Conservation (phyloP, 108 stramenopile species). For the Pseudonitzschia pungens region DNA sequence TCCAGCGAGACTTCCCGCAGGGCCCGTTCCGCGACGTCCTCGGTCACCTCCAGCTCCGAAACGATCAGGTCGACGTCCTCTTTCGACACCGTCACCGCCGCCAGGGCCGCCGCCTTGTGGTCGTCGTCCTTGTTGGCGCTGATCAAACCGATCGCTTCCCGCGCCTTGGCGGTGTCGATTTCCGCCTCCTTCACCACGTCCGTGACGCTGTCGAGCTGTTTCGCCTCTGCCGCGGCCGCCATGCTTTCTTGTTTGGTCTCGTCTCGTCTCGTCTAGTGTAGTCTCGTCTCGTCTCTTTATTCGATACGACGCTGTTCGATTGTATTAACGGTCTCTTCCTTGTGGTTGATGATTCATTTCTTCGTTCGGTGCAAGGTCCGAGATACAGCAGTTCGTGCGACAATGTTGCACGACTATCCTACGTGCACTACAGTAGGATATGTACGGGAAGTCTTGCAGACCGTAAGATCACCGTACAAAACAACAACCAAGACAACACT, state of each 20-base stretch:
- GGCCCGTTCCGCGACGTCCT: conserved; percentile 55
- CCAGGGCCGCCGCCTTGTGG: conserved; percentile 27
- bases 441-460: too few relatives aligned
- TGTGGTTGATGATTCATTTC: too few relatives aligned
- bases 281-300: too few relatives aligned
- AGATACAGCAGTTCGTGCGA: too few relatives aligned
- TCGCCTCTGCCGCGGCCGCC: conserved; percentile 64
- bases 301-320: too few relatives aligned
- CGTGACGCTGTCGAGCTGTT: conserved; percentile 83
- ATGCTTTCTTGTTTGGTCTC: neutral
- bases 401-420: too few relatives aligned
- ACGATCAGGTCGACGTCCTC: conserved; percentile 76
- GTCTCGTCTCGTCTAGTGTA: neutral
- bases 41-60: conserved; percentile 66
- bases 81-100: conserved; percentile 50
- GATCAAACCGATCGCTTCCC: conserved; percentile 64
- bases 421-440: too few relatives aligned
- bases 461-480: too few relatives aligned
- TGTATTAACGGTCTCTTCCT: too few relatives aligned
- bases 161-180: conserved; percentile 66
- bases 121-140: conserved; percentile 30
- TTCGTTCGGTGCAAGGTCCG: too few relatives aligned
- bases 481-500: too few relatives aligned
- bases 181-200: conserved; percentile 73
- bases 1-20: conserved; percentile 55